Percentiles rank a stretch among this genome's conserved stretches.
phyloP scores from a whole-genome alignment of 2,329 filamentous ascomycete genomes.

The Paecilomyces sp. region DNA sequence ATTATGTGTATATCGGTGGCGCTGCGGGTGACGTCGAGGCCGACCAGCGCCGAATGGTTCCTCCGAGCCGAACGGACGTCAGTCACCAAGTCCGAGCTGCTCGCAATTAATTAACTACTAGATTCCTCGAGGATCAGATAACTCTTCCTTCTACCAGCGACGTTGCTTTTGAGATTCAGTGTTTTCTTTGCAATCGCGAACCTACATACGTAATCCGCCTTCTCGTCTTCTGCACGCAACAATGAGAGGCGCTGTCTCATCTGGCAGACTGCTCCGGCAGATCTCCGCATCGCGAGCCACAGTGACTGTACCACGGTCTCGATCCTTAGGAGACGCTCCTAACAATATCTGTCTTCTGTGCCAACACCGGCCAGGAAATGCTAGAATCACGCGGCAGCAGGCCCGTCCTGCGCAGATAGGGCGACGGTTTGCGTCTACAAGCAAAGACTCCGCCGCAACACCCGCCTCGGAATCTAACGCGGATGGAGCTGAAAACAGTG shows the following conservation, averaged over 20 bases:
- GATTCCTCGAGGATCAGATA: background rate
- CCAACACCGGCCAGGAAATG: background rate
- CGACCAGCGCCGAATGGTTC: background rate
- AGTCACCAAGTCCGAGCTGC: background rate
- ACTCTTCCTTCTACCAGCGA: background rate
- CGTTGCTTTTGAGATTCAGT: background rate
- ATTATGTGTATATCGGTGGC: too few relatives aligned
- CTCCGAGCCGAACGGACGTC: background rate
- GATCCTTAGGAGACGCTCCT: background rate
- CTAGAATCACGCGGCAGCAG: background rate
- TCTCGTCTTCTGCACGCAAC: background rate
- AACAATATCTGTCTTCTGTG: constrained; percentile 2
- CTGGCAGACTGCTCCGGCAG: background rate
- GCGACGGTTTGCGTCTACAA: background rate
- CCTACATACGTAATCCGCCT: background rate
- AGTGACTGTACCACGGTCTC: background rate
- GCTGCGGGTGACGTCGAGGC: too few relatives aligned
- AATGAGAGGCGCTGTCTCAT: background rate
- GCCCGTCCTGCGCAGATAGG: background rate
- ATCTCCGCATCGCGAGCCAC: background rate
- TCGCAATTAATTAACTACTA: background rate
- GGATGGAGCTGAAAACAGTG: background rate
- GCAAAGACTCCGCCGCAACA: background rate
- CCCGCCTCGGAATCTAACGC: background rate
- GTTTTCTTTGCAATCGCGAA: background rate